Percentiles rank a stretch among this genome's conserved stretches.
Evolutionary conservation across 1,284 basidiomycete genomes (phyloP).

Genomic region (Grifola frondosa): DNA sequence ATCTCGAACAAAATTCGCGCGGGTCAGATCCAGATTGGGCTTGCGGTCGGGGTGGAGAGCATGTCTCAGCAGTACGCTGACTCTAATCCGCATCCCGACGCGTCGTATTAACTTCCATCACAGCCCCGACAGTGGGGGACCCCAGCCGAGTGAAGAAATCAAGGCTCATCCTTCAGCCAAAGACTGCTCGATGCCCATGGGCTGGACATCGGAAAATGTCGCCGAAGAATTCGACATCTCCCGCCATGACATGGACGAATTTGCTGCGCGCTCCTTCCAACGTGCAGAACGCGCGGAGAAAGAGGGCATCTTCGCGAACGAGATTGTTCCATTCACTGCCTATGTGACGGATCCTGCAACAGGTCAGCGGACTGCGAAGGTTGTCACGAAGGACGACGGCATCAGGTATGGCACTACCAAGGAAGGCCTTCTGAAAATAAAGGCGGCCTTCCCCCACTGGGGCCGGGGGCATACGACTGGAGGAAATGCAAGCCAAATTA

Average conservation of each 20-base stretch:
- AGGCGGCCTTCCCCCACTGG: conserved; percentile 88
- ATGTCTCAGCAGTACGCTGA: conserved; percentile 80
- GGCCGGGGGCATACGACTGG: conserved; percentile 76
- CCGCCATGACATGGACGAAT: conserved; percentile 83
- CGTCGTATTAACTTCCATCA: conserved; percentile 1
- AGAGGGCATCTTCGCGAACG: conserved; percentile 68
- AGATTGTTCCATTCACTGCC: conserved; percentile 82
- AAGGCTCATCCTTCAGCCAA: conserved; percentile 25
- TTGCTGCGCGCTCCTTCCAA: conserved; percentile 78
- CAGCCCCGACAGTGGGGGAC: conserved; percentile 68
- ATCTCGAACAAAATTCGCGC: conserved; percentile 81
- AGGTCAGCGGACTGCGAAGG: conserved; percentile 54
- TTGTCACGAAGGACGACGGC: conserved; percentile 78
- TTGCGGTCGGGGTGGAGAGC: conserved; percentile 83
- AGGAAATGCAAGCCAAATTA: conserved; percentile 88
- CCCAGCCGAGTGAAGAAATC: conserved; percentile 53
- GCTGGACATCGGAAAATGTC: conserved; percentile 85
- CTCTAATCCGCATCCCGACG: conserved; percentile 5
- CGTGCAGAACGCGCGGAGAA: conserved; percentile 70
- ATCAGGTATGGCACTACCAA: conserved; percentile 78
- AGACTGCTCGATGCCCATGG: conserved; percentile 60
- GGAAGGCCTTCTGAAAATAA: conserved; percentile 67
- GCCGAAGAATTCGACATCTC: conserved; percentile 80
- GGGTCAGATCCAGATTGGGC: conserved; percentile 83
- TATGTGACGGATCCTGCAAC: conserved; percentile 54